Base-by-base conservation (phyloP, 2,329 filamentous ascomycete genomes). In the Claviceps sp. region DNA sequence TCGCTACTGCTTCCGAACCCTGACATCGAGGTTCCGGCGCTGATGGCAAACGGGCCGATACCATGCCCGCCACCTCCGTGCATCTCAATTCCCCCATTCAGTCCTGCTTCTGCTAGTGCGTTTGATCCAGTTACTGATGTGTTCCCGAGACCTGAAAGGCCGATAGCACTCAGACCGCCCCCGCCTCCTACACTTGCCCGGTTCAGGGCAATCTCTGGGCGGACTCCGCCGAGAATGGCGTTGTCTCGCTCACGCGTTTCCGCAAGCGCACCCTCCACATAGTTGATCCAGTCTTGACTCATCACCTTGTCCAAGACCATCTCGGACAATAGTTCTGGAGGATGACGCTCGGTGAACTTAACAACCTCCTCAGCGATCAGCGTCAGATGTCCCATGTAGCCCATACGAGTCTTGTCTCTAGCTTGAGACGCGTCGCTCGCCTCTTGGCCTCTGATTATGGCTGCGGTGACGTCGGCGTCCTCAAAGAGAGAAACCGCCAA, bases 351-450 rank as follows among this genome's bases (percentile, higher is more conserved):
- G 38, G 89, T 95, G 64, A 98, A 97, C 69, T 97, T 98, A 64
- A 97, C 89, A 18, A 98, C 93, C 68, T 98, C 93, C 68, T 98
- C 93, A 34, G 93, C 91, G 54, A 98, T 96, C 30, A 98, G 78
- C 0, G 93, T 98, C 49, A 98, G 74, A 67, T 98, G 93, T 3
- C 93, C 93, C 90, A 98, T 98, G 70, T 97, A 98, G 42, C 93
- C 93, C 66, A 97, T 83, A 48, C 93, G 85, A 68, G 95, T 96
- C 66, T 87, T 89, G 57, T 81, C 88, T 63, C 85, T 81, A 54
- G 78, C 73, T 67, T 97, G 89, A 0, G 89, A 87, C 65, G 87
- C 84, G 62, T 97, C 91, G 59, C 89, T 95, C 47, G 83, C 82
- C 56, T 79, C 78, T 67, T 98, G 93, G 46, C 93, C 93, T 58